Evolutionary conservation across 2,329 filamentous ascomycete genomes (phyloP), one percentile per base, ranked within the genome.

Genomic region (Claviceps sp.): DNA sequence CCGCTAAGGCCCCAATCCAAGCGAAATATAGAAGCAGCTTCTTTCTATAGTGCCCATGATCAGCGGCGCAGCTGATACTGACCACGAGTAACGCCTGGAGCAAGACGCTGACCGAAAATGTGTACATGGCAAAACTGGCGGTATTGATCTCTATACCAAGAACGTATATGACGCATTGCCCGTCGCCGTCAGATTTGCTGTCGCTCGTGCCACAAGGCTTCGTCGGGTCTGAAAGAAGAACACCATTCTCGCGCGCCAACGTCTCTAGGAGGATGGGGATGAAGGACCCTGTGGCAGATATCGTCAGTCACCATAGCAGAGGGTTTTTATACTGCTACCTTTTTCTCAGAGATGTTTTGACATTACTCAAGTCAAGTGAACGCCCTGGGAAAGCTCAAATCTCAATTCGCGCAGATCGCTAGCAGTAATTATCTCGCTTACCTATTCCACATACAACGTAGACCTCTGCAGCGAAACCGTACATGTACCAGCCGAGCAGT

Each of bases 101-200:
- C 20, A 96, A 68, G 1, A 98, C 93, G 64, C 88, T 94, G 61
- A 94, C 74, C 53, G 89, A 95, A 68, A 98, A 98, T 2, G 89
- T 96, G 69, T 97, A 97, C 88, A 97, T 95, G 64, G 89, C 91
- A 66, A 97, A 96, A 66, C 87, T 94, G 38, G 91, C 90, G 1
- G 91, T 96, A 68, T 97, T 97, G 70, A 98, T 84, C 61, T 95
- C 84, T 54, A 86, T 67, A 5, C 91, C 91, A 23, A 95, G 71
- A 5, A 97, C 73, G 56, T 84, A 80, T 53, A 97, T 81, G 54
- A 97, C 74, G 63, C 93, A 98, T 64, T 94, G 88, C 47, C 75
- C 76, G 43, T 73, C 71, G 58, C 73, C 70, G 51, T 71, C 65
- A 38, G 62, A 63, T 51, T 77, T 77, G 57, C 70, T 73, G 60